Base-by-base conservation (phyloP, 306 rosid genomes). In the Crataegus laevigata region DNA sequence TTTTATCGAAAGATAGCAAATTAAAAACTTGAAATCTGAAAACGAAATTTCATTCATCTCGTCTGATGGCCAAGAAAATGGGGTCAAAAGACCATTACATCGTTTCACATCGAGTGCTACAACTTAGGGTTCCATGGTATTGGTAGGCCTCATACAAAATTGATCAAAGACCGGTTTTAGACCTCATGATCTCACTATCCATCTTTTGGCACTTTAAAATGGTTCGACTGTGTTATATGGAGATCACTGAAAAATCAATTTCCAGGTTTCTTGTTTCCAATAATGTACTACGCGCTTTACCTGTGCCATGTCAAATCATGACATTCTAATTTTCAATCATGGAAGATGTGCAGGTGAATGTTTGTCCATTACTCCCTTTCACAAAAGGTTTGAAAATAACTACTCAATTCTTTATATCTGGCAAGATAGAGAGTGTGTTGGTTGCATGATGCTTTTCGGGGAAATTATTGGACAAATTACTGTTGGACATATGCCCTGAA, bases 291-390 rank as follows among this genome's bases (percentile, higher is more conserved):
- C 51, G 22, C 25, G 67, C 74, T 75, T 79, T 51, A 55, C 50
- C 64, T 26, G 50, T 69, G 76, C 68, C n/a, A 62, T 60, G 83
- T 82, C 82, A 84, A 77, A 77, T 78, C 84, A 58, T 54, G 55
- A 86, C 77, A 84, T 78, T 86, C 90, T 79, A 57, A 69, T 22
- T 43, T 57, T 9, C 55, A 57, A 71, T 59, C 50, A 74, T 32
- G 75, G 58, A 77, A 34, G 76, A 69, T 34, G 75, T 8, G 32
- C n/a, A 43, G 50, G 25, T 69, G 75, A 51, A 30, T 25, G 64
- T 36, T 60, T 57, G 12, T n/a, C 38, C 3, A 29, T 76, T 11
- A 38, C 29, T 69, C 25, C 64, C 17, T 36, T 25, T 43, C 22
- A 36, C 77, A 61, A 18, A 29, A 78, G 71, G 81, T 32, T 75